A percentile compares a stretch with the other conserved stretches of the same genome.
These are phyloP conservation scores for Lactifluus echinatus DNA, from an alignment of 768 basidiomycete genomes.

Conservation along the genomic window DNA sequence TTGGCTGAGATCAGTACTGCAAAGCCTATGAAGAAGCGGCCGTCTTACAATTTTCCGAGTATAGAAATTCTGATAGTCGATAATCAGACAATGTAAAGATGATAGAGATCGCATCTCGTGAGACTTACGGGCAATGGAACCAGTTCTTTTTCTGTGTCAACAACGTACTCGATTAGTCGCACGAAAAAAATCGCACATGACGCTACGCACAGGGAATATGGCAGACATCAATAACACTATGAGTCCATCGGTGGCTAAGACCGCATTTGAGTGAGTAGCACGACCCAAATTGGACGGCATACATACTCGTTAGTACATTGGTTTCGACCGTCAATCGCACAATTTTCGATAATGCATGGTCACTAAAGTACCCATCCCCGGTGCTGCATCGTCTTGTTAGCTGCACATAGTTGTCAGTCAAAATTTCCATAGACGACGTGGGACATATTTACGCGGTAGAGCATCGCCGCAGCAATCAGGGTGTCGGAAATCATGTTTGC, in stretches of 20 bases:
- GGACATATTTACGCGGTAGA: no score
- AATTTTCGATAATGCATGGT: no score
- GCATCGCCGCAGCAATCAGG: no score
- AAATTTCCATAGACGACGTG: no score
- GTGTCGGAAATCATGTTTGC: no score
- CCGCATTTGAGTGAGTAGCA: neutral
- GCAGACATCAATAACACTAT: neutral
- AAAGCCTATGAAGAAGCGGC: no score
- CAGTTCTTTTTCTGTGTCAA: slow-evolving; percentile 1
- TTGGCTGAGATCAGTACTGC: no score
- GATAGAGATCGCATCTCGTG: no score
- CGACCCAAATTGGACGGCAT: neutral
- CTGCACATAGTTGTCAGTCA: no score
- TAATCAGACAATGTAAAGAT: neutral
- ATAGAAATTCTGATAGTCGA: no score
- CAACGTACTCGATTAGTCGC: neutral
- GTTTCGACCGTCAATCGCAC: slow-evolving; percentile 24
- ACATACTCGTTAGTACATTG: slow-evolving; percentile 19
- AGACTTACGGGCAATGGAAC: no score
- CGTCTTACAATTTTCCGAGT: neutral
- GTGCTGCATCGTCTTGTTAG: neutral
- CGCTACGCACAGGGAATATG: no score
- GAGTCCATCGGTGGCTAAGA: neutral
- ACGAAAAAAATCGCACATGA: neutral
- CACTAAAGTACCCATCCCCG: neutral